Evolutionary conservation across 129 eudicot species (phyloP), one percentile per base, ranked within the genome.

Genomic region (Kitagawia praeruptora): DNA sequence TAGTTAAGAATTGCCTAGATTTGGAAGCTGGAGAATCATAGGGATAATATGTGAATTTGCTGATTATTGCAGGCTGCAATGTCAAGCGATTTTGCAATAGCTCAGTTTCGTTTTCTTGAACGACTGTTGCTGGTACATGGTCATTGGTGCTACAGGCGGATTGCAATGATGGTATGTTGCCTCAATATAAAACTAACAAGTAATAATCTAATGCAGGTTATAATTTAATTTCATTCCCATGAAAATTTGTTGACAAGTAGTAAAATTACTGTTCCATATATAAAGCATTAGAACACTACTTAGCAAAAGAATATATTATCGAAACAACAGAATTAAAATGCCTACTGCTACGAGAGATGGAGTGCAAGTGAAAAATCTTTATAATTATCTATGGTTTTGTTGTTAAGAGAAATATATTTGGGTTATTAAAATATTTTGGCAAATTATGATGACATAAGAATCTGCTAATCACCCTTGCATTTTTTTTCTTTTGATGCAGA

Each of bases 71-170:
- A 96, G 99, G 99, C 99, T 87, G 97, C 89, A 67, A 96, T 96
- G 99, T 85, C 99, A 48, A 96, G 99, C 81, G 99, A 96, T 89
- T 92, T 84, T 81, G 86, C 97, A 76, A 90, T 95, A 79, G 97
- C 97, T 72, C 99, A 95, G 51, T 95, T 95, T 82, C 89, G 91
- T 40, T 96, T 87, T 83, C 98, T 96, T 23, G 99, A 96, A 84
- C 83, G 99, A 47, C 76, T 96, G 71, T 87, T 96, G 85, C 79
- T 96, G 88, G 97, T 96, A 47, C 99, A 96, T 83, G 99, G 99
- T 53, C 99, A 96, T 84, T 96, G 99, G 99, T 96, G 97, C 81
- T 96, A 96, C 86, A 89, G 99, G 82, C 88, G 99, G 83, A 87
- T 96, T 76, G 82, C 98, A 53, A 86, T 92, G 98, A 96, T 96